Conservation (phyloP, 2,329 filamentous ascomycete genomes). For the Talaromyces sp. region DNA sequence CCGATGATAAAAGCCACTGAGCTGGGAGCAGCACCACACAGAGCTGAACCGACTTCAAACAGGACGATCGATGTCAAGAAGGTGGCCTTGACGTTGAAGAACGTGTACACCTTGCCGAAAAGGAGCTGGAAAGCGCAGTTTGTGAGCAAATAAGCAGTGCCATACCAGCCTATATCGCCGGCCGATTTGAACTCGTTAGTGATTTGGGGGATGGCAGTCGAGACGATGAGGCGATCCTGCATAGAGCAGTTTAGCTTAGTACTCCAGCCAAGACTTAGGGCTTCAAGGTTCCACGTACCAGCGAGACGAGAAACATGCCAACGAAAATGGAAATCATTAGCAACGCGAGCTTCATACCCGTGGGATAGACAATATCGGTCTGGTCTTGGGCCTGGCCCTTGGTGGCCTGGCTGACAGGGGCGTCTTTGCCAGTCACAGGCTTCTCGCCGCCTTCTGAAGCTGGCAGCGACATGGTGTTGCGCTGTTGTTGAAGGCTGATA, state of each 20-base stretch:
- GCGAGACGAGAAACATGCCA: neutral
- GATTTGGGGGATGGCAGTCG: slow-evolving; percentile 16
- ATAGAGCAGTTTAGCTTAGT: slow-evolving; percentile 28
- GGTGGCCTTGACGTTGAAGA: slow-evolving; percentile 35
- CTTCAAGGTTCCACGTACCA: neutral
- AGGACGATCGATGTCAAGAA: slow-evolving; percentile 23
- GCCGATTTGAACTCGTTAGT: slow-evolving; percentile 30
- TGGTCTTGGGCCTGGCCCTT: neutral
- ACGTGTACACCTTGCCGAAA: slow-evolving; percentile 42
- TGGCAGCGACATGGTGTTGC: neutral
- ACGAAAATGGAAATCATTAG: neutral
- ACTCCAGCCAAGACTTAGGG: neutral
- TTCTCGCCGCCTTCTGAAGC: neutral
- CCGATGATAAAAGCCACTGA: slow-evolving; percentile 59
- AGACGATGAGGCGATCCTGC: slow-evolving; percentile 15
- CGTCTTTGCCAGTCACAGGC: neutral
- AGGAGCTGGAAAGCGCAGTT: slow-evolving; percentile 25
- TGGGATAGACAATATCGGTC: neutral
- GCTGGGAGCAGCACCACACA: slow-evolving; percentile 52
- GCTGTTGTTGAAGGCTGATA: neutral
- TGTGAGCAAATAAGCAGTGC: slow-evolving; percentile 37
- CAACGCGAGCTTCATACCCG: neutral
- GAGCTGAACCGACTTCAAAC: slow-evolving; percentile 26
- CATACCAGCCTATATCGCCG: slow-evolving; percentile 33
- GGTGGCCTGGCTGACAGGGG: neutral